A percentile compares a stretch with the other conserved stretches of the same genome.
Conservation (phyloP, 2,329 filamentous ascomycete genomes). For the Pseudodiploospora longispora region DNA sequence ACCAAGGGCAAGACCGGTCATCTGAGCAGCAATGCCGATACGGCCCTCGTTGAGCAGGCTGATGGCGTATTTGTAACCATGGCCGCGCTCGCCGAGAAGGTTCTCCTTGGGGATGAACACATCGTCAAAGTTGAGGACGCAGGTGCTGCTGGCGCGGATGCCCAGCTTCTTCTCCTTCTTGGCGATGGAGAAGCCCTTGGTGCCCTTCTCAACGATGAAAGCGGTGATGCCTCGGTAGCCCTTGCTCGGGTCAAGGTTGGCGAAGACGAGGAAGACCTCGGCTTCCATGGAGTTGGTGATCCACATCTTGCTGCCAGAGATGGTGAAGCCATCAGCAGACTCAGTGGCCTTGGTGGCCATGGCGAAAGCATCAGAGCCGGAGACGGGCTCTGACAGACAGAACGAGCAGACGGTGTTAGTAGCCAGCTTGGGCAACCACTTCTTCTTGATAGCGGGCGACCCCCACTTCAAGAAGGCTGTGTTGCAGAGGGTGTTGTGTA, state of each 20-base stretch:
- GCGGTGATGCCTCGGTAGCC: conserved; percentile 97
- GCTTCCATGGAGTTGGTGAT: conserved; percentile 97
- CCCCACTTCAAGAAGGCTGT: conserved; percentile 85
- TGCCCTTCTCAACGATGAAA: conserved; percentile 87
- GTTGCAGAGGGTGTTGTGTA: conserved; percentile 97
- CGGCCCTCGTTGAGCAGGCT: conserved; percentile 88
- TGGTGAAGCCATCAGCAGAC: conserved; percentile 74
- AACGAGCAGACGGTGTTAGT: conserved; percentile 88
- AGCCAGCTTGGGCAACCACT: conserved; percentile 82
- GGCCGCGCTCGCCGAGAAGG: conserved; percentile 76
- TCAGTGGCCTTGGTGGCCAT: conserved; percentile 84
- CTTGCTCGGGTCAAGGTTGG: conserved; percentile 84
- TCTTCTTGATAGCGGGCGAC: conserved; percentile 67
- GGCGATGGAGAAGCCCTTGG: conserved; percentile 83
- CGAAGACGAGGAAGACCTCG: conserved; percentile 94
- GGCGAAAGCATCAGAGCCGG: conserved; percentile 92
- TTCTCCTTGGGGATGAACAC: conserved; percentile 84
- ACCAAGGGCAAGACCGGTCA: conserved; percentile 92
- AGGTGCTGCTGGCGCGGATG: conserved; percentile 91
- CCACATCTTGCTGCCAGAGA: conserved; percentile 98
- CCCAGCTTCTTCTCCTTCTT: conserved; percentile 99
- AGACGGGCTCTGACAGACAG: conserved; percentile 86
- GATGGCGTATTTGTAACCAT: conserved; percentile 98
- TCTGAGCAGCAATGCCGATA: conserved; percentile 96
- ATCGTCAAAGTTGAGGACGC: conserved; percentile 95